Conservation (phyloP, 495 filamentous ascomycete species). For the Talaromyces liani region DNA sequence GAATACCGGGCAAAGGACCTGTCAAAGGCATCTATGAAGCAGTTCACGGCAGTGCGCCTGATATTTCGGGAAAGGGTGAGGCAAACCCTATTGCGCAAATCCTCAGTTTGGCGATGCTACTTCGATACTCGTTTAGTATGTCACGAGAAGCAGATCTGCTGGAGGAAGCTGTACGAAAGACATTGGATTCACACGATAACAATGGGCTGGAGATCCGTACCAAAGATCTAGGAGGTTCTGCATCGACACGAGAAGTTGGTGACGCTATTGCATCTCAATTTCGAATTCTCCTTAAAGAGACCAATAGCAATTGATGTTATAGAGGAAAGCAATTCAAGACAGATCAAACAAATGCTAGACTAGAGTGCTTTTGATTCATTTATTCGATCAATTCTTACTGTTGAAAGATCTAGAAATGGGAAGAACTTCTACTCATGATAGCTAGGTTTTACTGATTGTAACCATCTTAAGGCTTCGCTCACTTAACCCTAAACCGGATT, state of each 20-base stretch:
- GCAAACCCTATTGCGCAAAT: slow-evolving; percentile 78
- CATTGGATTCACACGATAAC: not conserved
- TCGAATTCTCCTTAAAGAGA: not conserved
- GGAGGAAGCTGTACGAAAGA: slow-evolving; percentile 21
- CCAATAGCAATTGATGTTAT: not conserved
- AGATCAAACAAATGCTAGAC: no score
- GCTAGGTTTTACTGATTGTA: no score
- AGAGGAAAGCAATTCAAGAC: no score
- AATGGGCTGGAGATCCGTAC: slow-evolving; percentile 54
- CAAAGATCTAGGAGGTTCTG: slow-evolving; percentile 68
- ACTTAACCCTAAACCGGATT: no score
- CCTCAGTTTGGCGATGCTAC: slow-evolving; percentile 42
- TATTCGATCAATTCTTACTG: no score
- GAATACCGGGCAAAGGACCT: slow-evolving; percentile 50
- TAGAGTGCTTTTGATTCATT: no score
- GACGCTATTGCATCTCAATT: slow-evolving; percentile 53
- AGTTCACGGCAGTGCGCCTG: slow-evolving; percentile 81
- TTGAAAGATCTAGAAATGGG: no score
- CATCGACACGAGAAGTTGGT: slow-evolving; percentile 70
- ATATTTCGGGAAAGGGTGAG: slow-evolving; percentile 77
- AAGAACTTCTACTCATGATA: no score
- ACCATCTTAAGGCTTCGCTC: no score
- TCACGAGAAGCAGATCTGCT: slow-evolving; percentile 20
- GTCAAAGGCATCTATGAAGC: slow-evolving; percentile 74
- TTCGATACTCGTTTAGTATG: slow-evolving; percentile 26